Conservation (phyloP, 2,329 filamentous ascomycete genomes). For the Monascus ruber region DNA sequence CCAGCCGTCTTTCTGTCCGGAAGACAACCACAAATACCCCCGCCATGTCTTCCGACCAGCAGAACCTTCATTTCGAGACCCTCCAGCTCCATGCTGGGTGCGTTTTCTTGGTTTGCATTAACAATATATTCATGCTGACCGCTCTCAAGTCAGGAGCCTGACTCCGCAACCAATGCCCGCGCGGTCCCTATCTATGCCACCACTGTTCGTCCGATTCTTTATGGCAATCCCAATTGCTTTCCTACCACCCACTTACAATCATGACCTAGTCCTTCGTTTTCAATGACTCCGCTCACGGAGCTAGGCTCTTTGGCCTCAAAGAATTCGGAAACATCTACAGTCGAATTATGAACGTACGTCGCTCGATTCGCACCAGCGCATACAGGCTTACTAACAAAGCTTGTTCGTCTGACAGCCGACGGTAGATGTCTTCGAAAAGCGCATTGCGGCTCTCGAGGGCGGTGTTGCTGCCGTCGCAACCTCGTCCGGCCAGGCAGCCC, state of each 20-base stretch:
- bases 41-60: constrained; percentile 24
- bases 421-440: constrained; percentile 91
- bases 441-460: constrained; percentile 88
- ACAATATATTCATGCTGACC: constrained; percentile 4
- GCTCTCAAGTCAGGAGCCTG: constrained; percentile 57
- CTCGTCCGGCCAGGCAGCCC: constrained; percentile 77
- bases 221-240: not conserved
- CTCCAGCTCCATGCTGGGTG: constrained; percentile 79
- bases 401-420: constrained; percentile 51
- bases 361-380: not conserved
- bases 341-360: constrained; percentile 70
- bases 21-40: too few species aligned
- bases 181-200: constrained; percentile 95
- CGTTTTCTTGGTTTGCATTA: constrained; percentile 12
- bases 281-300: constrained; percentile 92
- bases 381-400: not conserved
- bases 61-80: constrained; percentile 58
- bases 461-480: constrained; percentile 77
- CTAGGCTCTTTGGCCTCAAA: constrained; percentile 90
- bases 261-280: constrained; percentile 65
- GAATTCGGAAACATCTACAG: constrained; percentile 97
- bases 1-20: too few species aligned
- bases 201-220: constrained; percentile 40
- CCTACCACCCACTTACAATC: not conserved
- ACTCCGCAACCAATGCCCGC: constrained; percentile 70